phyloP scores from a whole-genome alignment of 2,329 filamentous ascomycete genomes.

The Fusarium vanettenii region DNA sequence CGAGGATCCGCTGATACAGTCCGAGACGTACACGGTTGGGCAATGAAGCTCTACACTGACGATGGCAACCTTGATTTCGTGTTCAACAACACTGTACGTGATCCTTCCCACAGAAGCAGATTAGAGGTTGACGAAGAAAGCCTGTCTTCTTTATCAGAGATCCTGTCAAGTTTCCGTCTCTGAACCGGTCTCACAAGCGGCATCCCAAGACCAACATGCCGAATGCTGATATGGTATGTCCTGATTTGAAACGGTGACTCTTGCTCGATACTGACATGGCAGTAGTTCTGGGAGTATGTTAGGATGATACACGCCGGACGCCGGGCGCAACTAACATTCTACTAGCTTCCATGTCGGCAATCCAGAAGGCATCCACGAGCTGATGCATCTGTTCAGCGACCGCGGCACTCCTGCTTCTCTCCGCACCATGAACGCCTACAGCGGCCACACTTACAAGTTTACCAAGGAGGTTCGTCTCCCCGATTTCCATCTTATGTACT shows the following conservation, averaged over 20 bases:
- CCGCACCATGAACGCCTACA: conserved; percentile 76
- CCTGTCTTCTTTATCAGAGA: conserved; percentile 84
- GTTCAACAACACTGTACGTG: conserved; percentile 73
- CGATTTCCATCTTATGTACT: neutral
- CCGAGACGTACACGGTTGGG: conserved; percentile 78
- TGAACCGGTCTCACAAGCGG: conserved; percentile 84
- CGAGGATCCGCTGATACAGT: conserved; percentile 75
- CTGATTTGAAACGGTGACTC: neutral
- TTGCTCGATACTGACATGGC: neutral
- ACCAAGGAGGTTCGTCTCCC: conserved; percentile 55
- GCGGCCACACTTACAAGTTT: conserved; percentile 75
- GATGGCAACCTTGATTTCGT: conserved; percentile 81
- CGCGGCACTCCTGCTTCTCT: conserved; percentile 74
- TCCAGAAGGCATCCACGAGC: conserved; percentile 61
- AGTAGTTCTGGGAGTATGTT: neutral
- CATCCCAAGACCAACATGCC: conserved; percentile 69
- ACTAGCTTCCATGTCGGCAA: conserved; percentile 61
- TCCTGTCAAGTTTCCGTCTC: conserved; percentile 79
- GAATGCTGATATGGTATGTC: neutral
- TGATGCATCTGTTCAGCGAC: conserved; percentile 74
- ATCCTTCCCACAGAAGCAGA: accelerated
- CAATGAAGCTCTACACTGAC: conserved; percentile 69
- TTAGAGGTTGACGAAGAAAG: neutral
- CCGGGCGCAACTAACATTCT: neutral
- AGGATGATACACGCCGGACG: neutral